phyloP scores from a whole-genome alignment of 106 monocot genomes.

The Vanilla planifolia region DNA sequence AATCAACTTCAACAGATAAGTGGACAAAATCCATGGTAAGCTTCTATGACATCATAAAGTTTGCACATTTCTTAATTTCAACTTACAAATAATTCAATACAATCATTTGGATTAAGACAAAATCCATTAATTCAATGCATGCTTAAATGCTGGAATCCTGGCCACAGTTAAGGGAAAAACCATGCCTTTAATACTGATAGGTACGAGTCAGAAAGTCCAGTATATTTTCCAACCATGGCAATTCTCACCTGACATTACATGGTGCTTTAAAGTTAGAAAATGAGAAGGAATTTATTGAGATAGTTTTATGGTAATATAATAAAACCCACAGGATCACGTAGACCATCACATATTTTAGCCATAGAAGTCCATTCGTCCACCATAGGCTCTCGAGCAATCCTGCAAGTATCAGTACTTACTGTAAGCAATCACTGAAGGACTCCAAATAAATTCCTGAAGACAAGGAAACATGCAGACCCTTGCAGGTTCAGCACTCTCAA shows the following conservation, averaged over 20 bases:
- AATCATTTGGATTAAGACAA: too few relatives aligned
- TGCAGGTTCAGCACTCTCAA: constrained; percentile 56
- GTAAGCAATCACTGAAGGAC: background rate
- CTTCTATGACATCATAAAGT: too few relatives aligned
- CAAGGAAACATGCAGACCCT: constrained; percentile 38
- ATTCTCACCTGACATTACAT: constrained; percentile 70
- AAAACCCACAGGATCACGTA: constrained; percentile 53
- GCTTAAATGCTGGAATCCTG: too few relatives aligned
- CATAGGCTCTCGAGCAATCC: constrained; percentile 42
- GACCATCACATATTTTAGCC: constrained; percentile 61
- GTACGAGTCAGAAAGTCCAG: constrained; percentile 88
- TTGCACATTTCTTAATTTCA: too few relatives aligned
- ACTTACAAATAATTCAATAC: too few relatives aligned
- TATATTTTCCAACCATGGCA: constrained; percentile 98
- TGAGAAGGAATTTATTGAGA: background rate
- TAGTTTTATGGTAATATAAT: background rate
- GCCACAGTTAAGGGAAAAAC: background rate
- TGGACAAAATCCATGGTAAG: too few relatives aligned
- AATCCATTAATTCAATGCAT: too few relatives aligned
- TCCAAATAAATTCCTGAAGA: constrained; percentile 7
- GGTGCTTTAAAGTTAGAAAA: background rate
- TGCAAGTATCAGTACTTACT: constrained; percentile 7
- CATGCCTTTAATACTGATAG: constrained; percentile 86
- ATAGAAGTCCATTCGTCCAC: constrained; percentile 63
- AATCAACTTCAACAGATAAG: too few relatives aligned